Base-by-base conservation (phyloP, 2,329 filamentous ascomycete genomes). In the Periconia digitata region DNA sequence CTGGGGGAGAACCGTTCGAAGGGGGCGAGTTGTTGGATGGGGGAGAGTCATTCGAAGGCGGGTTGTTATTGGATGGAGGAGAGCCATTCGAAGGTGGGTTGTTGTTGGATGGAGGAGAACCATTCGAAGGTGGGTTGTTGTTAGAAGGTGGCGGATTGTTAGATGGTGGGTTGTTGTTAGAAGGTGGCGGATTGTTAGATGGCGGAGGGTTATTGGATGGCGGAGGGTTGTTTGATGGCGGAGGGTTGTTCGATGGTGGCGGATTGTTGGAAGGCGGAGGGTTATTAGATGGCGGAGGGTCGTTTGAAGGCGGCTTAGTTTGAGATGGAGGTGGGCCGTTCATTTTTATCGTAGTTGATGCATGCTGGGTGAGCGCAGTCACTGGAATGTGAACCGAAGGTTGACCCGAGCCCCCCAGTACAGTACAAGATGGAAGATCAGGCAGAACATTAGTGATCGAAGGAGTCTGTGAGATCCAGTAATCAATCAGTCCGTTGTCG, bases 311-410 rank as follows among this genome's bases (percentile, higher is more conserved):
- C 6, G 24, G 24, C 6, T 27, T 13, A 32, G 27, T 10, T 15
- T 32, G 27, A 5, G 10, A 10, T 3, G 27, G 27, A 10, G 27
- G 27, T 12, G 27, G 10, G n/a, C 24, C 41, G n/a, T 35, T 29
- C 8, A 43, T 22, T 8, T 21, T 43, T 22, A 46, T 46, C 10
- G 44, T 46, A 23, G 36, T 46, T 23, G 36, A 32, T 12, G 21
- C 36, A 34, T 46, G 44, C 4, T 20, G 21, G 4, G 44, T 46
- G n/a, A 46, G 35, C 15, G 20, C 43, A 1, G 43, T 46, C 15
- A 46, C 43, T 8, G 43, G 43, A n/a, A 46, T 23, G 22, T 46
- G 43, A 8, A 46, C 24, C 13, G 18, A 24, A 3, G 43, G 43
- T n/a, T 46, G 34, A 3, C 43, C 43, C 5, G 35, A 40, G 3